These are phyloP conservation scores for Sextonia rubra DNA, from an alignment of 164 flowering plant species.

Conservation along the genomic window DNA sequence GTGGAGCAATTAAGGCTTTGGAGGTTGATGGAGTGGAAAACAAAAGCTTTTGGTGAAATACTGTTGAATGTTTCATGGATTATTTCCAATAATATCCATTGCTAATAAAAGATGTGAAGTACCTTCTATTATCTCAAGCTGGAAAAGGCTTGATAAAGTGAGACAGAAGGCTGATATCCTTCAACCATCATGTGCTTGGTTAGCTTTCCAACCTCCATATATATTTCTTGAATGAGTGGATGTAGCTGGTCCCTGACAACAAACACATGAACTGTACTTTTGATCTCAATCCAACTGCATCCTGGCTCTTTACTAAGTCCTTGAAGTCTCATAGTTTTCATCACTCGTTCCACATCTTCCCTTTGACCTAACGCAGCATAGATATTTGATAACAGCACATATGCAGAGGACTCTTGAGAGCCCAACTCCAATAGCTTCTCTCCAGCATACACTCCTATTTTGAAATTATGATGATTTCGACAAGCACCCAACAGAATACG, in stretches of 20 bases:
- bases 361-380: constrained; percentile 53
- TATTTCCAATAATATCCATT: not conserved
- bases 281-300: constrained; percentile 81
- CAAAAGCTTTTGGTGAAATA: not conserved
- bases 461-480: constrained; percentile 46
- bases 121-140: not conserved
- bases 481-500: constrained; percentile 64
- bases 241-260: constrained; percentile 70
- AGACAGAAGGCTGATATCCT: constrained; percentile 32
- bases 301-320: constrained; percentile 79
- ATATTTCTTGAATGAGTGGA: constrained; percentile 45
- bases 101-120: not conserved
- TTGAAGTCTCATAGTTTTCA: constrained; percentile 49
- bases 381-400: constrained; percentile 61
- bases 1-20: not conserved
- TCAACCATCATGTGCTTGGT: constrained; percentile 56
- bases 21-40: not conserved
- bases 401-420: constrained; percentile 75
- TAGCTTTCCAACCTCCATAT: constrained; percentile 31
- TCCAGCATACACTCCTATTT: constrained; percentile 74
- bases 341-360: constrained; percentile 64
- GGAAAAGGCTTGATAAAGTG: not conserved
- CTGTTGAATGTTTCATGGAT: not conserved
- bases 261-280: constrained; percentile 63
- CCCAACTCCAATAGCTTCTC: constrained; percentile 71